Conservation (phyloP, 306 rosid genomes). For the Castanospermum australe region DNA sequence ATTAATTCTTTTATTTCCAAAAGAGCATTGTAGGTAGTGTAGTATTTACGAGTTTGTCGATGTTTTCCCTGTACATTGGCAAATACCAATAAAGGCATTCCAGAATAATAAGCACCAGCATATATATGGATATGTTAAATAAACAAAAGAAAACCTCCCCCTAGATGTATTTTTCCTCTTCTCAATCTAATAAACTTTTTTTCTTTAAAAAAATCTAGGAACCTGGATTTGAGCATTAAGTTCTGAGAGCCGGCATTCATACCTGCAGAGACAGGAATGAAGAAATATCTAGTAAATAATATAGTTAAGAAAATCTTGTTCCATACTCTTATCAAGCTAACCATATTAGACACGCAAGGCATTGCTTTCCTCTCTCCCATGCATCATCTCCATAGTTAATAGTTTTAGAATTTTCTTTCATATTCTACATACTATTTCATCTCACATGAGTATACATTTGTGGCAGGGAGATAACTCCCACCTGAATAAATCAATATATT, state of each 20-base stretch:
- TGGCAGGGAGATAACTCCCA: slow-evolving; percentile 1
- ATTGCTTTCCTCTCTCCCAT: slow-evolving; percentile 11
- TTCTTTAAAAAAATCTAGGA: slow-evolving; percentile 3
- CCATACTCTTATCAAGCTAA: background rate
- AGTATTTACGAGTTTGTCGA: slow-evolving; percentile 75
- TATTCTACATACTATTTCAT: slow-evolving; percentile 7
- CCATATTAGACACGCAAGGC: slow-evolving; percentile 13
- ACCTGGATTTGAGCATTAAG: slow-evolving; percentile 79
- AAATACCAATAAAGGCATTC: slow-evolving; percentile 12
- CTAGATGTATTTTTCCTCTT: background rate
- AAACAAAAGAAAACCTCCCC: background rate
- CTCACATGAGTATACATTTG: background rate
- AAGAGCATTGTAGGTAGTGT: slow-evolving; percentile 85
- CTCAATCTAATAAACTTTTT: background rate
- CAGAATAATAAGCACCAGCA: slow-evolving; percentile 4
- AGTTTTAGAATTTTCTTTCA: background rate
- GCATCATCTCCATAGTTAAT: background rate
- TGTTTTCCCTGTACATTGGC: slow-evolving; percentile 61
- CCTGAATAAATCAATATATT: slow-evolving; percentile 10
- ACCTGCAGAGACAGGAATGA: slow-evolving; percentile 53
- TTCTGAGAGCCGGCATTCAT: slow-evolving; percentile 73
- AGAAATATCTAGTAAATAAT: slow-evolving; percentile 18
- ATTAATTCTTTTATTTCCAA: slow-evolving; percentile 91
- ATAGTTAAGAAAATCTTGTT: background rate
- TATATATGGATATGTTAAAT: slow-evolving; percentile 1